Evolutionary conservation across 306 rosid species (phyloP).

Genomic region (Dalbergia cultrata): DNA sequence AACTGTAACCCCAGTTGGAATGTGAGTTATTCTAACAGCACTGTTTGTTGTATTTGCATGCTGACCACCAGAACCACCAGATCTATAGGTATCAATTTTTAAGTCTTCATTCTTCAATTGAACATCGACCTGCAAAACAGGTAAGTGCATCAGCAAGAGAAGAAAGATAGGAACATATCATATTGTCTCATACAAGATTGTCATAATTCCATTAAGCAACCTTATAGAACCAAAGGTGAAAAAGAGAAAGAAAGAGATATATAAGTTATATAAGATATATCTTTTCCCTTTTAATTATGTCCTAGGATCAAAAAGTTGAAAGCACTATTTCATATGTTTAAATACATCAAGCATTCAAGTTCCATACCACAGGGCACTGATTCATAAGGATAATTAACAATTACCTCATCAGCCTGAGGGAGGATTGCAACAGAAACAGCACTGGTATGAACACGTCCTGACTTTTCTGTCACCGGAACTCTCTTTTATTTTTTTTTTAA

Average conservation of each 20-base stretch:
- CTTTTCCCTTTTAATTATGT: slow-evolving; percentile 19
- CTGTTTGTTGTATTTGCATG: slow-evolving; percentile 96
- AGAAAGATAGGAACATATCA: slow-evolving; percentile 7
- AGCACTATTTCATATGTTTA: slow-evolving; percentile 6
- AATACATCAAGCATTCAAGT: slow-evolving; percentile 32
- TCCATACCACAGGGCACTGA: slow-evolving; percentile 25
- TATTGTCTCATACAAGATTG: slow-evolving; percentile 1
- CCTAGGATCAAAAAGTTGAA: slow-evolving; percentile 18
- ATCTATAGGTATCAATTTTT: slow-evolving; percentile 82
- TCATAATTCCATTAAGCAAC: slow-evolving; percentile 18
- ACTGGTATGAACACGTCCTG: slow-evolving; percentile 95
- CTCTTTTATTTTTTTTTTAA: slow-evolving; percentile 59
- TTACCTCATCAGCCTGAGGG: slow-evolving; percentile 94
- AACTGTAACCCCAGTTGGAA: slow-evolving; percentile 82
- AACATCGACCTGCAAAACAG: slow-evolving; percentile 82
- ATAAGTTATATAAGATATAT: not conserved
- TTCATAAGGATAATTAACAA: slow-evolving; percentile 45
- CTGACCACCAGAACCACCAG: slow-evolving; percentile 97
- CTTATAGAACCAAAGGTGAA: not conserved
- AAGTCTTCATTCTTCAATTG: slow-evolving; percentile 88
- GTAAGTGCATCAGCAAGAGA: slow-evolving; percentile 15
- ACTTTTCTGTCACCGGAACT: slow-evolving; percentile 92
- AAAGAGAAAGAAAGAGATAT: not conserved
- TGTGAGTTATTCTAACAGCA: slow-evolving; percentile 90
- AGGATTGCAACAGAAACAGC: slow-evolving; percentile 97